Conservation (phyloP, 2,329 filamentous ascomycete genomes). For the Arachnopeziza araneosa region DNA sequence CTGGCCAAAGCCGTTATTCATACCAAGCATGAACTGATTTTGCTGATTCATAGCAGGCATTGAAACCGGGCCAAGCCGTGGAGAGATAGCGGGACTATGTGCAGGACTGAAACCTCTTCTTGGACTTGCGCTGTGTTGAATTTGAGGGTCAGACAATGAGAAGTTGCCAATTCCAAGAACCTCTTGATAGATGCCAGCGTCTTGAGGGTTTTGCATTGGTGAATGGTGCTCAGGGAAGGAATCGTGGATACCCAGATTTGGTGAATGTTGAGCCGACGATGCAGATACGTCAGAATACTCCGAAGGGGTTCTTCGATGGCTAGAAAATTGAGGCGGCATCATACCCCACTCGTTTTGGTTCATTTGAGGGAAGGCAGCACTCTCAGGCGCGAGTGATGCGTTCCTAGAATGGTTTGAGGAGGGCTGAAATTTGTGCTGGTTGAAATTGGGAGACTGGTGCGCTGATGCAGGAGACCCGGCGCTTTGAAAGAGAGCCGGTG, state of each 20-base stretch:
- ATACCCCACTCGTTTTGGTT: constrained; percentile 52
- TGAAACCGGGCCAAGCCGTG: constrained; percentile 45
- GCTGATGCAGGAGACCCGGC: constrained; percentile 29
- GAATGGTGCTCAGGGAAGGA: constrained; percentile 76
- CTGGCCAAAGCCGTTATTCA: constrained; percentile 42
- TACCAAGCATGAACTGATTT: constrained; percentile 37
- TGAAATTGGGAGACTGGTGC: constrained; percentile 29
- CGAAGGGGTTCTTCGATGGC: constrained; percentile 81
- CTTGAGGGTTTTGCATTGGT: constrained; percentile 70
- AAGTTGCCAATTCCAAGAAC: constrained; percentile 74
- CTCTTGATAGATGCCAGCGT: constrained; percentile 69
- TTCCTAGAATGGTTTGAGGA: constrained; percentile 30
- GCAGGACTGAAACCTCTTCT: constrained; percentile 75
- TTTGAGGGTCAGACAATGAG: constrained; percentile 65
- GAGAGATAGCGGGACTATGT: constrained; percentile 63
- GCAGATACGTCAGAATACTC: constrained; percentile 89
- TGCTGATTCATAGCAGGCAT: constrained; percentile 35
- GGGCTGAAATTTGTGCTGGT: constrained; percentile 29
- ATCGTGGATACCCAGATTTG: constrained; percentile 72
- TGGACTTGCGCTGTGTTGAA: constrained; percentile 50
- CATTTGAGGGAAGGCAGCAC: constrained; percentile 44
- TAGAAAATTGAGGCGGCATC: constrained; percentile 59
- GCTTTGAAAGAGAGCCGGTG: constrained; percentile 27
- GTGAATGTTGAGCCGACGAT: constrained; percentile 78
- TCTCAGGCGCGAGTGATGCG: constrained; percentile 31